Evolutionary conservation across 192 early-diverging fungal genomes (phyloP).

Genomic region (Coemansia sp.): DNA sequence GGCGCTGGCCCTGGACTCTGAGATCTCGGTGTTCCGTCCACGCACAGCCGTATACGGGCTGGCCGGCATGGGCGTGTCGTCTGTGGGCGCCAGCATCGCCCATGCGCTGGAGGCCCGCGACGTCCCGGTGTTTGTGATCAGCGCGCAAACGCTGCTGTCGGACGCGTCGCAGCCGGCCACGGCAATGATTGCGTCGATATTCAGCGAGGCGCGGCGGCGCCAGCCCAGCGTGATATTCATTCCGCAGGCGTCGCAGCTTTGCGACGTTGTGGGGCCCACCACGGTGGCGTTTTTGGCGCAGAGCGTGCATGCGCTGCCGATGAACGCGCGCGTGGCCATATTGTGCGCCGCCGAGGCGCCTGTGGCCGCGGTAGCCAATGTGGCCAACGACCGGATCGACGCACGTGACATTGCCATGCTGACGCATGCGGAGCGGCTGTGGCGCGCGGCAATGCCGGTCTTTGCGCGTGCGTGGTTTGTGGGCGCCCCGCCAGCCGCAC

Average conservation of each 20-base stretch:
- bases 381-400: not conserved
- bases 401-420: not conserved
- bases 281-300: constrained; percentile 50
- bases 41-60: constrained; percentile 59
- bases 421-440: constrained; percentile 15
- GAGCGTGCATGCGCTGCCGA: constrained; percentile 48
- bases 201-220: constrained; percentile 59
- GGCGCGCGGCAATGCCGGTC: not conserved
- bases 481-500: not conserved
- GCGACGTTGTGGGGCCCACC: constrained; percentile 45
- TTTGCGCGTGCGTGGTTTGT: constrained; percentile 23
- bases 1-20: constrained; percentile 25
- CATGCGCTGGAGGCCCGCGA: constrained; percentile 57
- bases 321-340: constrained; percentile 53
- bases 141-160: constrained; percentile 52
- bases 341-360: constrained; percentile 55
- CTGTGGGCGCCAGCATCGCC: constrained; percentile 54
- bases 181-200: constrained; percentile 53
- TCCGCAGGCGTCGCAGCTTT: constrained; percentile 54
- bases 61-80: constrained; percentile 58
- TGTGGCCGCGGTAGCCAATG: constrained; percentile 11
- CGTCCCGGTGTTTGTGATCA: constrained; percentile 56
- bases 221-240: constrained; percentile 59
- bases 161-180: constrained; percentile 41
- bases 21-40: constrained; percentile 45